Conservation (phyloP, 1,284 basidiomycete species). For the Irpex sp. region DNA sequence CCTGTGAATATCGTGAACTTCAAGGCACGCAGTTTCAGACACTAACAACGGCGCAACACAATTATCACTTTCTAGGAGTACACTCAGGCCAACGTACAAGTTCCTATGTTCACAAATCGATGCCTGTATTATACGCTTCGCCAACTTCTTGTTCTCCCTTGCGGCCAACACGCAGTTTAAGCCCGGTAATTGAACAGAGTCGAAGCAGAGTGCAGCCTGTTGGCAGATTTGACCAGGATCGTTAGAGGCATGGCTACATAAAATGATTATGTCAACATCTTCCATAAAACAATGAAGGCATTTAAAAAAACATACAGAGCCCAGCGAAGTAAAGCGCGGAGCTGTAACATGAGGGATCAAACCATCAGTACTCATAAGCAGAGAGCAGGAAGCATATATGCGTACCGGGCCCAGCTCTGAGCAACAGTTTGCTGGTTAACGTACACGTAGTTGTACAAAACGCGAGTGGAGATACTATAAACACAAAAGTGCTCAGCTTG, state of each 20-base stretch:
- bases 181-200: not conserved
- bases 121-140: not conserved
- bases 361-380: not conserved
- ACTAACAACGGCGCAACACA: too few species aligned
- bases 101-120: too few species aligned
- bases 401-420: constrained; percentile 5
- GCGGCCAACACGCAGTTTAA: not conserved
- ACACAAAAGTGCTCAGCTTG: not conserved
- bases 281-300: not conserved
- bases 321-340: constrained; percentile 6
- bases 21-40: too few species aligned
- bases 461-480: constrained; percentile 4
- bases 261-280: not conserved
- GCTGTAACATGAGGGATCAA: not conserved
- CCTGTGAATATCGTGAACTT: too few species aligned
- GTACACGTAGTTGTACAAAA: constrained; percentile 10
- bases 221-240: constrained; percentile 9
- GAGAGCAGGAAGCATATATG: not conserved
- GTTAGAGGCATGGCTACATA: constrained; percentile 7
- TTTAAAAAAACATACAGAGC: constrained; percentile 1
- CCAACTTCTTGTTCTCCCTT: not conserved
- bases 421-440: constrained; percentile 9
- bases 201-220: constrained; percentile 3
- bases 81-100: too few species aligned
- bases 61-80: too few species aligned